Percentiles rank a stretch among this genome's conserved stretches.
phyloP scores from a whole-genome alignment of 2,329 filamentous ascomycete species.

The Graphilbum sp. region DNA sequence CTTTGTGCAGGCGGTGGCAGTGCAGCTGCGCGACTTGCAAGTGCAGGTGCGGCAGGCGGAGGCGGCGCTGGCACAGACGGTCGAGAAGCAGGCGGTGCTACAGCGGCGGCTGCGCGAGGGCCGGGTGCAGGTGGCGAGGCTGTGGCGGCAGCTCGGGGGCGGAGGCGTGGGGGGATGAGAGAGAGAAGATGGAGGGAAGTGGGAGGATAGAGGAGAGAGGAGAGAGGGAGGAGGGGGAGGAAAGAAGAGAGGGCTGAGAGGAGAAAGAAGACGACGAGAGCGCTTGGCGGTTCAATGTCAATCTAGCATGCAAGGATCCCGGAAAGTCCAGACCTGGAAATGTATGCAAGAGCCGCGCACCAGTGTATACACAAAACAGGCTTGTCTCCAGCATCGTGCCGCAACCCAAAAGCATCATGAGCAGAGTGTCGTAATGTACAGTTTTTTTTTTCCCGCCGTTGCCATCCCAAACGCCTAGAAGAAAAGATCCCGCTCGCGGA shows the following conservation, averaged over 20 bases:
- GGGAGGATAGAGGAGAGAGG: neutral
- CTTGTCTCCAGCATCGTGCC: too few relatives aligned
- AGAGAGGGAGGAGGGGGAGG: neutral
- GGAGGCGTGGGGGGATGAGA: neutral
- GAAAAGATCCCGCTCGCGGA: neutral
- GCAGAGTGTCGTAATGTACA: constrained; percentile 9
- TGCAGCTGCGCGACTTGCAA: constrained; percentile 11
- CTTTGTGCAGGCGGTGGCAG: constrained; percentile 4
- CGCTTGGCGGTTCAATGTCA: neutral
- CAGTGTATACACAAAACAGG: too few relatives aligned
- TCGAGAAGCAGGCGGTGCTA: constrained; percentile 2
- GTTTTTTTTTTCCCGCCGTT: neutral
- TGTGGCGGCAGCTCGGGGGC: constrained; percentile 1
- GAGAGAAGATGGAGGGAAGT: neutral
- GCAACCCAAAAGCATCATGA: constrained; percentile 8
- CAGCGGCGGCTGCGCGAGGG: constrained; percentile 2
- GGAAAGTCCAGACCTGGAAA: too few relatives aligned
- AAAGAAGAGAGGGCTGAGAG: too few relatives aligned
- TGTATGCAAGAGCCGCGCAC: too few relatives aligned
- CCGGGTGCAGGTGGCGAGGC: constrained; percentile 2
- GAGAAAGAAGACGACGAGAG: neutral
- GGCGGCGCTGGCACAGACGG: constrained; percentile 3
- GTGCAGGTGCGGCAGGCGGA: constrained; percentile 1
- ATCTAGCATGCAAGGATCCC: neutral
- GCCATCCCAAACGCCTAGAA: constrained; percentile 5